Evolutionary conservation across 495 filamentous ascomycete species (phyloP).

Genomic region (Aspergillus incahuasiensis): DNA sequence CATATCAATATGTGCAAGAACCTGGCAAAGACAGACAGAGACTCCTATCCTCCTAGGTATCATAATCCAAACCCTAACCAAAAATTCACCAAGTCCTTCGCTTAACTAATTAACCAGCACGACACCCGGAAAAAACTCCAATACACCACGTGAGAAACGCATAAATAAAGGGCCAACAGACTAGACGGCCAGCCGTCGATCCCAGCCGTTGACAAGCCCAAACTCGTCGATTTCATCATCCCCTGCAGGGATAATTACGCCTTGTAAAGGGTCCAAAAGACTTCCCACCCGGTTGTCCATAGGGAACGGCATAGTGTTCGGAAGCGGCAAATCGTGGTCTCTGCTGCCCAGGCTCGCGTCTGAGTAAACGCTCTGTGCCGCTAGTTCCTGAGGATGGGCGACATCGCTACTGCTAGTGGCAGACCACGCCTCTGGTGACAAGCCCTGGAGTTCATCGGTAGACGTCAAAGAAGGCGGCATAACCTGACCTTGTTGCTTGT

Average conservation of each 20-base stretch:
- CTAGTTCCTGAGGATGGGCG: constrained; percentile 30
- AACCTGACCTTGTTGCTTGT: constrained; percentile 23
- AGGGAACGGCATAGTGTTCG: constrained; percentile 20
- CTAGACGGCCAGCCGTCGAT: constrained; percentile 38
- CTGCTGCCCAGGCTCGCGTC: constrained; percentile 66
- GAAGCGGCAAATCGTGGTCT: constrained; percentile 33
- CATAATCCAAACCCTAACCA: not conserved
- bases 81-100: not conserved
- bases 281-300: constrained; percentile 26
- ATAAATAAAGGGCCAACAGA: not conserved
- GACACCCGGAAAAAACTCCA: not conserved
- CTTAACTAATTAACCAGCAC: not conserved
- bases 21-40: not conserved
- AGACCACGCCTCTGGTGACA: constrained; percentile 42
- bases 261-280: constrained; percentile 41
- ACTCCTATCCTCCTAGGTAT: constrained; percentile 10
- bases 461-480: constrained; percentile 15
- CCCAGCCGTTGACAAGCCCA: constrained; percentile 31
- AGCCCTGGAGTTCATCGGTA: constrained; percentile 28
- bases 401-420: constrained; percentile 37
- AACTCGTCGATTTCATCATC: constrained; percentile 35
- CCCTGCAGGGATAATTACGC: constrained; percentile 43
- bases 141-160: not conserved
- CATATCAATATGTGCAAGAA: not conserved
- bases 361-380: constrained; percentile 66